These are phyloP conservation scores for Saccharomycopsis hybrid DNA, from an alignment of 1,139 yeast species.

Conservation along the genomic window DNA sequence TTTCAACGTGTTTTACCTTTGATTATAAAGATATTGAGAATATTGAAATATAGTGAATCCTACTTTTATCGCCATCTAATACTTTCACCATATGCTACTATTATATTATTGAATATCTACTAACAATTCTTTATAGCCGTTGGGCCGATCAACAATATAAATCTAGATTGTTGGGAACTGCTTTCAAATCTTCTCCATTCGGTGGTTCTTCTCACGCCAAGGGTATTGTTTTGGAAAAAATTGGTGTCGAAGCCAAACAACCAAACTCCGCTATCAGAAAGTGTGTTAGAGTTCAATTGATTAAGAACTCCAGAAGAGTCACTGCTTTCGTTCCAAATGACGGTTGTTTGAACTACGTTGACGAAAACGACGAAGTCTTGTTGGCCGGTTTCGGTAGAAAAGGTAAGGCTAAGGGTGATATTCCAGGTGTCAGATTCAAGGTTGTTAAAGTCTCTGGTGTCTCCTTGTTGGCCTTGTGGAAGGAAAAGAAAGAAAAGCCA, in stretches of 20 bases:
- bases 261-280: conserved; percentile 99
- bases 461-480: conserved; percentile 98
- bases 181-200: conserved; percentile 99
- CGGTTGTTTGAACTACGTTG: conserved; percentile 99
- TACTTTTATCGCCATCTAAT: too few relatives aligned
- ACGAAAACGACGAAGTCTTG: conserved; percentile 98
- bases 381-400: conserved; percentile 99
- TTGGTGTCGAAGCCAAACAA: conserved; percentile 99
- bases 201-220: conserved; percentile 99
- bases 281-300: conserved; percentile 99
- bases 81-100: too few relatives aligned
- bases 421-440: conserved; percentile 99
- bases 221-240: conserved; percentile 99
- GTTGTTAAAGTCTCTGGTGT: conserved; percentile 99
- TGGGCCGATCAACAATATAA: conserved; percentile 99
- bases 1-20: too few relatives aligned
- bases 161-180: conserved; percentile 98
- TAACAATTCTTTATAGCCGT: conserved; percentile 46
- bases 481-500: conserved; percentile 99
- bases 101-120: too few relatives aligned
- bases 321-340: conserved; percentile 99
- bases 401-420: conserved; percentile 99
- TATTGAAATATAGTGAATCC: too few relatives aligned
- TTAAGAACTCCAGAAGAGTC: conserved; percentile 99
- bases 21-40: too few relatives aligned